A percentile compares a stretch with the other conserved stretches of the same genome.
Evolutionary conservation across 225 moss, liverwort and hornwort genomes (phyloP).

Genomic region (Thuidium tamariscinum): DNA sequence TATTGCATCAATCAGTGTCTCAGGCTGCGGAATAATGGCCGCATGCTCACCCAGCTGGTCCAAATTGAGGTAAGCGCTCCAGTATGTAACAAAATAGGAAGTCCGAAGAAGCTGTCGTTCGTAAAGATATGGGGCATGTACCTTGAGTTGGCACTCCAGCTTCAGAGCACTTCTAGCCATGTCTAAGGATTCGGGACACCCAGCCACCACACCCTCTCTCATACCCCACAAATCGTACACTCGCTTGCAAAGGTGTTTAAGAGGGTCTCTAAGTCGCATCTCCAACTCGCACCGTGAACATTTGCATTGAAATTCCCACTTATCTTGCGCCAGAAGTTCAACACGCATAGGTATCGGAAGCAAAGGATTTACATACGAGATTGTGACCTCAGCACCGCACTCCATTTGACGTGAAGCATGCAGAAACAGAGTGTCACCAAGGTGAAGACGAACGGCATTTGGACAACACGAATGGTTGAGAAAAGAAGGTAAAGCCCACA

Average conservation of each 20-base stretch:
- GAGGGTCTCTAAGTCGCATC: constrained; percentile 27
- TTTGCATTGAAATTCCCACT: constrained; percentile 57
- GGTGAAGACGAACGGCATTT: constrained; percentile 52
- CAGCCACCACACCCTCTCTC: constrained; percentile 18
- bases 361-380: constrained; percentile 47
- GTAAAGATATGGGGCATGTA: constrained; percentile 19
- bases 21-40: constrained; percentile 20
- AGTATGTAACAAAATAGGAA: constrained; percentile 34
- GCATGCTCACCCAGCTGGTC: constrained; percentile 28
- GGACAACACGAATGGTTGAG: constrained; percentile 86
- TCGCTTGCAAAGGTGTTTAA: constrained; percentile 37
- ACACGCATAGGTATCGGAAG: constrained; percentile 38
- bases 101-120: constrained; percentile 32
- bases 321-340: constrained; percentile 30
- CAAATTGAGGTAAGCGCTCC: constrained; percentile 39
- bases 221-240: constrained; percentile 34
- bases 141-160: constrained; percentile 36
- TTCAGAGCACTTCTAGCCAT: constrained; percentile 37
- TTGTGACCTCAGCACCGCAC: constrained; percentile 59
- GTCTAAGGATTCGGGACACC: constrained; percentile 16
- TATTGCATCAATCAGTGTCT: constrained; percentile 37
- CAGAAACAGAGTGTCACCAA: constrained; percentile 63
- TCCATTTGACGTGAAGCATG: constrained; percentile 54
- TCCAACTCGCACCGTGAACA: constrained; percentile 57
- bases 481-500: constrained; percentile 76